These are phyloP conservation scores for Gillenia trifoliata DNA, from an alignment of 306 rosid genomes.

Conservation along the genomic window DNA sequence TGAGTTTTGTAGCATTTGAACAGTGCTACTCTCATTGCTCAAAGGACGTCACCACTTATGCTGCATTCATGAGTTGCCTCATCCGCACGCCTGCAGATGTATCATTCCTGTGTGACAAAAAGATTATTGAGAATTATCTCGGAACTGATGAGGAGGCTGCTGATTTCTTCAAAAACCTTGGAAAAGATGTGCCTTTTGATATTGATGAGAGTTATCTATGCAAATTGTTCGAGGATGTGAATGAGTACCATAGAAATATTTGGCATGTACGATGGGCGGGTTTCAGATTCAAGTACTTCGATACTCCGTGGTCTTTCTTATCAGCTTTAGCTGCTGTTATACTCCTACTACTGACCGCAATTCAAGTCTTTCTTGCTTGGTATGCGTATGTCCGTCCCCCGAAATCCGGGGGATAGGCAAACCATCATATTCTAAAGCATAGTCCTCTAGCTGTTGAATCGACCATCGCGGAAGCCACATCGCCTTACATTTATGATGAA, in stretches of 20 bases:
- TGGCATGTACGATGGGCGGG: constrained; percentile 56
- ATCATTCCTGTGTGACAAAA: constrained; percentile 39
- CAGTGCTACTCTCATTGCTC: constrained; percentile 36
- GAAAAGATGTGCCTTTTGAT: constrained; percentile 49
- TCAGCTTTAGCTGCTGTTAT: constrained; percentile 50
- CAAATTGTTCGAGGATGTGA: constrained; percentile 36
- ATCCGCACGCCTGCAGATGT: constrained; percentile 44
- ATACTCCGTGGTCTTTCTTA: constrained; percentile 54
- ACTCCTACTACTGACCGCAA: constrained; percentile 34
- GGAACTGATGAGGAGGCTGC: constrained; percentile 49
- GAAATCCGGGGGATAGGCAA: too few species aligned
- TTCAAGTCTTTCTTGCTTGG: constrained; percentile 44
- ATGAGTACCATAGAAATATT: constrained; percentile 27
- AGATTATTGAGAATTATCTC: constrained; percentile 47
- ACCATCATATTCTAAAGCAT: too few species aligned
- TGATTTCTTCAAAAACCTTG: constrained; percentile 28
- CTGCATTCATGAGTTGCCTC: constrained; percentile 47
- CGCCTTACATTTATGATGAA: too few species aligned
- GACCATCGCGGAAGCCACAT: too few species aligned
- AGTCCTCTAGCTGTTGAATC: too few species aligned
- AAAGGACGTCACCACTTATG: constrained; percentile 39
- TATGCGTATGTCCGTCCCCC: too few species aligned
- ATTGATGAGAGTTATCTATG: constrained; percentile 31
- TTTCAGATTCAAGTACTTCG: constrained; percentile 49
- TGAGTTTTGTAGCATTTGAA: constrained; percentile 55